Evolutionary conservation across 441 rosid genomes (phyloP), one percentile per base, ranked within the genome.

Genomic region (Croton laevigatus): DNA sequence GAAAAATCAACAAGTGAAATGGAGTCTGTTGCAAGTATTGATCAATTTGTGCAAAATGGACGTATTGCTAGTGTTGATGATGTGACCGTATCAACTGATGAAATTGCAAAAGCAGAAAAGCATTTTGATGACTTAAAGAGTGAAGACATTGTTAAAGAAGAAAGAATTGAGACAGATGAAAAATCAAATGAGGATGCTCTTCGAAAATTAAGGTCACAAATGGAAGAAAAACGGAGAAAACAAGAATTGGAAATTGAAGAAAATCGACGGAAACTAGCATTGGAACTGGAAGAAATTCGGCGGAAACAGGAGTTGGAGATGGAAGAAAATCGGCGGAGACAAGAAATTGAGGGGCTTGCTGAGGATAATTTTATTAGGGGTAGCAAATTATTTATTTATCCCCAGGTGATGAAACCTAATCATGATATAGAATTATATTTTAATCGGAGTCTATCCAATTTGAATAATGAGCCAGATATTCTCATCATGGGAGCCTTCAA

Each of bases 401-500:
- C 99, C 1, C 78, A 27, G 37, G 73, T 53, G 49, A 84, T 74
- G 42, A 82, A 86, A 81, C 87, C 99, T 3, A 88, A 83, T 79
- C 82, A 84, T 78, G 91, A 90, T 73, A 72, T 89, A 68, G 94
- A 92, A 79, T 84, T 92, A 72, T 94, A 90, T 76, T 81, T 90
- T 63, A 84, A 90, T 78, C 84, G 78, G 85, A 82, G 79, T 75
- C 74, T 89, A 10, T 94, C 98, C 5, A 73, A 83, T 65, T 84
- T 94, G 73, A 77, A 71, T 8, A 73, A 79, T 34, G 97, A 90
- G 68, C 79, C 87, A 0, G 93, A 92, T 76, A 67, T 90, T 79
- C 76, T 95, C 62, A 80, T 91, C 69, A 92, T 92, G 96, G 98
- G 98, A 45, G 94, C 96, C 49, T 95, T 95, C 68, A 95, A 95